Percentiles rank a stretch among this genome's conserved stretches.
Conservation (phyloP, 345 rosid genomes). For the Pistacia atlantica region DNA sequence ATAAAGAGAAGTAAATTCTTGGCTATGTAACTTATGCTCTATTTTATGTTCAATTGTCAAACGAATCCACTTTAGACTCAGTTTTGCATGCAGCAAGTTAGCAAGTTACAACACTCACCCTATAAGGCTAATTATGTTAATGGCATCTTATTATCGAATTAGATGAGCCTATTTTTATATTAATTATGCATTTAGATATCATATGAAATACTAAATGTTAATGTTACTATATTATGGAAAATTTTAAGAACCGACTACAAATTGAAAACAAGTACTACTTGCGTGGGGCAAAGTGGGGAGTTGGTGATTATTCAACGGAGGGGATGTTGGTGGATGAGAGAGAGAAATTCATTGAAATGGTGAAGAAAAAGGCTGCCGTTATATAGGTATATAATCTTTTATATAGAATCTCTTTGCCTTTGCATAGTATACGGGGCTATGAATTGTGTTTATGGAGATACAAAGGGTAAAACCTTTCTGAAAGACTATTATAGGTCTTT, state of each 20-base stretch:
- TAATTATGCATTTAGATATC: neutral
- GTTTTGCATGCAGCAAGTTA: too few species aligned
- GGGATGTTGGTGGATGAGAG: constrained; percentile 78
- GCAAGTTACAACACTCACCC: neutral
- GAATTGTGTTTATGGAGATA: too few species aligned
- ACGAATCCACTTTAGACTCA: too few species aligned
- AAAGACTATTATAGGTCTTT: too few species aligned
- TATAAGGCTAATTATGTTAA: neutral
- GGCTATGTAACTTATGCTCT: neutral
- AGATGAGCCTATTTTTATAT: neutral
- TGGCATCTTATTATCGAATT: neutral
- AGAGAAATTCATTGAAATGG: constrained; percentile 76
- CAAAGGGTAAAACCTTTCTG: too few species aligned
- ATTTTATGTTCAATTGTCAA: too few species aligned
- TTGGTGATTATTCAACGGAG: constrained; percentile 87
- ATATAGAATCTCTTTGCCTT: too few species aligned
- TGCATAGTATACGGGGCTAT: too few species aligned
- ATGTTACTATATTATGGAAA: neutral
- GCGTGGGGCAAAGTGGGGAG: constrained; percentile 95
- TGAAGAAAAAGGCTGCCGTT: constrained; percentile 59
- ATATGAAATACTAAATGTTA: neutral
- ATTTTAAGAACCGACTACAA: constrained; percentile 59
- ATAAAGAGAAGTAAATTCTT: constrained; percentile 72
- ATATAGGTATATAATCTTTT: too few species aligned
- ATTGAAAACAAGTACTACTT: constrained; percentile 81